Conservation (phyloP, 2,329 filamentous ascomycete genomes). For the Dissoconium aciculare region DNA sequence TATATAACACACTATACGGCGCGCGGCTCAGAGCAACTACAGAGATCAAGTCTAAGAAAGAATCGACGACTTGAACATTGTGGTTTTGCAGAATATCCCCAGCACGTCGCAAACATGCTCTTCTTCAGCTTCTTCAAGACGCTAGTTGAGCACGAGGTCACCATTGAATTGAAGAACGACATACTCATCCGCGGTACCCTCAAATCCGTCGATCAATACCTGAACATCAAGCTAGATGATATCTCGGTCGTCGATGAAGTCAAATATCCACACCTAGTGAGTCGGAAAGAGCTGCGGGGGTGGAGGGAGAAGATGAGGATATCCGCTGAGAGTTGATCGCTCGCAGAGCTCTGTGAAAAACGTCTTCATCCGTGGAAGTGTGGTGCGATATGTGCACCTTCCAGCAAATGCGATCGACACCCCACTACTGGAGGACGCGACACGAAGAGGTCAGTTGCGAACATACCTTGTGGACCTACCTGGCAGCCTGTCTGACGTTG, state of each 20-base stretch:
- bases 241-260: slow-evolving; percentile 84
- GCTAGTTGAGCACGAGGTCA: slow-evolving; percentile 80
- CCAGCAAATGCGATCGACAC: slow-evolving; percentile 72
- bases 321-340: background rate
- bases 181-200: slow-evolving; percentile 90
- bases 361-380: slow-evolving; percentile 86
- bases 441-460: slow-evolving; percentile 52
- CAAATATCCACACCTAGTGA: slow-evolving; percentile 82
- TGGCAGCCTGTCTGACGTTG: background rate
- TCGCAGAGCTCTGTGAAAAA: slow-evolving; percentile 68
- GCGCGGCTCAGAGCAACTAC: no score
- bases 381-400: slow-evolving; percentile 83
- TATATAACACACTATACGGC: no score
- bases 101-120: no score
- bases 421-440: slow-evolving; percentile 77
- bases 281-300: slow-evolving; percentile 13
- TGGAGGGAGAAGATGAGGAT: background rate
- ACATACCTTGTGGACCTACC: slow-evolving; percentile 10
- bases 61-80: no score
- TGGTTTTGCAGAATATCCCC: no score
- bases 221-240: slow-evolving; percentile 98
- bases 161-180: slow-evolving; percentile 98
- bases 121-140: slow-evolving; percentile 18
- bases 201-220: slow-evolving; percentile 95
- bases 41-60: no score